Percentiles rank a stretch among this genome's conserved stretches.
These are phyloP conservation scores for Laetiporus sulphureus DNA, from an alignment of 1,284 basidiomycete species.

Conservation along the genomic window DNA sequence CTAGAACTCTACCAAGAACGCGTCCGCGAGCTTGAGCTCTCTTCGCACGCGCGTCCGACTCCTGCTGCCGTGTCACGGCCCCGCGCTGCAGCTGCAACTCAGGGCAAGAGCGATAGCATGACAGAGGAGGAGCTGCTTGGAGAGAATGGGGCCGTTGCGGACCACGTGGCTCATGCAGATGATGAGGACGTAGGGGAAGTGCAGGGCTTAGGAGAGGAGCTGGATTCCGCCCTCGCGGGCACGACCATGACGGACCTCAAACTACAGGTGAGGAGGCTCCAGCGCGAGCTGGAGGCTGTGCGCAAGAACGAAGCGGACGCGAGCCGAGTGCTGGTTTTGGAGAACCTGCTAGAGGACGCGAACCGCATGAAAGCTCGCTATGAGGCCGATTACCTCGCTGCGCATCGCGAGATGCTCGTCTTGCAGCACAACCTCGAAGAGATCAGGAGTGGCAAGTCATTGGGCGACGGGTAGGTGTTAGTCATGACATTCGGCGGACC, in stretches of 20 bases:
- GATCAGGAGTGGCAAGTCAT: constrained; percentile 77
- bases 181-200: constrained; percentile 36
- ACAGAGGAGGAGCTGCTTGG: constrained; percentile 35
- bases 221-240: constrained; percentile 80
- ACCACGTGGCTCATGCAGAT: constrained; percentile 33
- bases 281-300: constrained; percentile 74
- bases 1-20: constrained; percentile 88
- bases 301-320: constrained; percentile 71
- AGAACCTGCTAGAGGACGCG: constrained; percentile 88
- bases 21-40: constrained; percentile 82
- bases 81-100: constrained; percentile 11
- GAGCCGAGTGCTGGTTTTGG: constrained; percentile 73
- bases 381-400: constrained; percentile 82
- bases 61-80: constrained; percentile 13
- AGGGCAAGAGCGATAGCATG: constrained; percentile 24
- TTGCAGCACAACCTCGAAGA: constrained; percentile 83
- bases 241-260: constrained; percentile 91
- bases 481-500: too few relatives aligned
- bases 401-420: constrained; percentile 79
- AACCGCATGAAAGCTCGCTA: constrained; percentile 87
- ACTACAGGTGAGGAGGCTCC: constrained; percentile 76
- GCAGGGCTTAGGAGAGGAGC: constrained; percentile 72
- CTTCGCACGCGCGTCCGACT: constrained; percentile 40
- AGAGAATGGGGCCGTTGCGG: constrained; percentile 10
- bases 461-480: constrained; percentile 69